Percentiles rank a stretch among this genome's conserved stretches.
Evolutionary conservation across 106 monocot genomes (phyloP).

Genomic region (Dendrobium chrysotoxum): DNA sequence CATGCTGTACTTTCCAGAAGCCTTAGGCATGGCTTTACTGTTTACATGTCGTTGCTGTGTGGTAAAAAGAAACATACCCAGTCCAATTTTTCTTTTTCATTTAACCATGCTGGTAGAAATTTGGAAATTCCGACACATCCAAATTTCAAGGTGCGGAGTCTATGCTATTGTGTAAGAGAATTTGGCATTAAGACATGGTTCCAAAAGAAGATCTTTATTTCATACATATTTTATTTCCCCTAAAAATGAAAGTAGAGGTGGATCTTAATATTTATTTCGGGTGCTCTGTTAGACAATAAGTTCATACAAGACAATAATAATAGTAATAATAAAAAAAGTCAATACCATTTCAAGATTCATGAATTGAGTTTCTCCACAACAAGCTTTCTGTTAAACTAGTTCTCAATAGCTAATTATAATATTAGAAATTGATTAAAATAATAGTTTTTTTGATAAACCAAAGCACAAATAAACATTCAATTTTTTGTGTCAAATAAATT

Average conservation of each 20-base stretch:
- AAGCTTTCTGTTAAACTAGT: too few species aligned
- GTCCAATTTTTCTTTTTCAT: neutral
- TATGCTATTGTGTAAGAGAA: neutral
- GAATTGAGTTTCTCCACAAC: too few species aligned
- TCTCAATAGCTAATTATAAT: too few species aligned
- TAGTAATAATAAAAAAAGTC: too few species aligned
- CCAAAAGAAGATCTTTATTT: neutral
- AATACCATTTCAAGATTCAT: too few species aligned
- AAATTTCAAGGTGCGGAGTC: neutral
- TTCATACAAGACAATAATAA: too few species aligned
- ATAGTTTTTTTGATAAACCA: too few species aligned
- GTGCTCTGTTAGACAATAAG: too few species aligned
- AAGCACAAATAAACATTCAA: too few species aligned
- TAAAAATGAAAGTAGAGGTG: neutral
- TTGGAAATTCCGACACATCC: neutral
- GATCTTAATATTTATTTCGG: neutral
- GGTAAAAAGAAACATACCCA: neutral
- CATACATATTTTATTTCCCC: neutral
- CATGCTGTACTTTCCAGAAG: neutral
- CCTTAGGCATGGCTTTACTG: neutral
- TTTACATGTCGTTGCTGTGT: neutral
- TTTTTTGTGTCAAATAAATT: too few species aligned
- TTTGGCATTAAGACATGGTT: neutral
- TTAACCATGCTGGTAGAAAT: neutral
- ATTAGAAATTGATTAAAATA: too few species aligned